Evolutionary conservation across 2,329 filamentous ascomycete genomes (phyloP).

Genomic region (Trematosphaeria pertusa): DNA sequence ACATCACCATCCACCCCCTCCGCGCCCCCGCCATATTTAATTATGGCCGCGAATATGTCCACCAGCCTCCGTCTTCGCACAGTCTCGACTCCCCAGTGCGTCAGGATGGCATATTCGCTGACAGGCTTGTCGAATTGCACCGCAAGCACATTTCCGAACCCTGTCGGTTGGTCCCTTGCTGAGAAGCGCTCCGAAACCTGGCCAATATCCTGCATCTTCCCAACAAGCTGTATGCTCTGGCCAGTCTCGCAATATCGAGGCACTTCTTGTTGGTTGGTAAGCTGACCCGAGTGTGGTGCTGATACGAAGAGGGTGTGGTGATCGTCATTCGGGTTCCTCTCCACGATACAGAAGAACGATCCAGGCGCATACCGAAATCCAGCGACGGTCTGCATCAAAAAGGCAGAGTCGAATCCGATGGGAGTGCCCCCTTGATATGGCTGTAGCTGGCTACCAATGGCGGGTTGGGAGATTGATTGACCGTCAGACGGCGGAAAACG

Average conservation of each 20-base stretch:
- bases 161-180: constrained; percentile 67
- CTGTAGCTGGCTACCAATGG: constrained; percentile 35
- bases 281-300: constrained; percentile 85
- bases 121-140: constrained; percentile 90
- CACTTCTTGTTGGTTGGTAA: constrained; percentile 65
- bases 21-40: constrained; percentile 74
- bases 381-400: constrained; percentile 52
- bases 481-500: constrained; percentile 77
- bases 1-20: constrained; percentile 84
- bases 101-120: constrained; percentile 88
- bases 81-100: constrained; percentile 87
- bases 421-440: constrained; percentile 36
- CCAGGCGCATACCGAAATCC: constrained; percentile 76
- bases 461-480: constrained; percentile 22
- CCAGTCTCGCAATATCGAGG: constrained; percentile 77
- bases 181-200: constrained; percentile 74
- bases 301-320: constrained; percentile 80
- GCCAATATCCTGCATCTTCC: constrained; percentile 79
- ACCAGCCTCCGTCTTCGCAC: constrained; percentile 84
- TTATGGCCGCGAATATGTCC: constrained; percentile 86
- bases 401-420: constrained; percentile 36
- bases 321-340: constrained; percentile 64
- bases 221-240: constrained; percentile 77
- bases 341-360: constrained; percentile 86
- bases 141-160: constrained; percentile 93